Evolutionary conservation across 2,329 filamentous ascomycete genomes (phyloP).

Genomic region (Elsinoe ampelina): DNA sequence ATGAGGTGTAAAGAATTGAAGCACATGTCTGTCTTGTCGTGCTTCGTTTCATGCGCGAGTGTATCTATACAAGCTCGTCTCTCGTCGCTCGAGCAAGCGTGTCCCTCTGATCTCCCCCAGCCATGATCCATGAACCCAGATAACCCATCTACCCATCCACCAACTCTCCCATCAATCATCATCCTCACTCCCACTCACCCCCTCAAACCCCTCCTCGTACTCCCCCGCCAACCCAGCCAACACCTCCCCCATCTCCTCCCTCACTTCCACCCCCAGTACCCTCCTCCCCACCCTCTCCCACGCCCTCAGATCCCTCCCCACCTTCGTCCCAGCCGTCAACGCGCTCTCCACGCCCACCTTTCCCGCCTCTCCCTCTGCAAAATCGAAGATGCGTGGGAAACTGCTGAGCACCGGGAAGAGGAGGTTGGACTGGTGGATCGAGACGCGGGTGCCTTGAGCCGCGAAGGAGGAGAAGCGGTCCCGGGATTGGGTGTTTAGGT

Average conservation of each 20-base stretch:
- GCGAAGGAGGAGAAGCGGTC: slow-evolving; percentile 26
- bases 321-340: slow-evolving; percentile 15
- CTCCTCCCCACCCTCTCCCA: slow-evolving; percentile 40
- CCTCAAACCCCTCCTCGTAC: slow-evolving; percentile 75
- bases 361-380: slow-evolving; percentile 25
- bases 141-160: neutral
- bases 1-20: too few species aligned
- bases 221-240: slow-evolving; percentile 76
- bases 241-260: slow-evolving; percentile 73
- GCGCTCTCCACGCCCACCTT: slow-evolving; percentile 42
- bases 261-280: slow-evolving; percentile 62
- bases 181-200: slow-evolving; percentile 60
- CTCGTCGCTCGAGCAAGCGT: too few species aligned
- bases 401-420: slow-evolving; percentile 73
- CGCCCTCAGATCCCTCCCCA: neutral
- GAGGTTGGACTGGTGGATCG: slow-evolving; percentile 39
- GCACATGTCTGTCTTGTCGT: too few species aligned
- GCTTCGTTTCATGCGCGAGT: too few species aligned
- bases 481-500: slow-evolving; percentile 23
- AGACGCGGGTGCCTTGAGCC: slow-evolving; percentile 17
- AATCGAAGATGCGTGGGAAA: slow-evolving; percentile 65
- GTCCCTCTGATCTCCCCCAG: too few species aligned
- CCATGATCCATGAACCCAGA: too few species aligned
- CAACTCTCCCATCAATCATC: neutral
- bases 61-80: too few species aligned